phyloP scores from a whole-genome alignment of 768 basidiomycete species.

The Mrakia gelida region DNA sequence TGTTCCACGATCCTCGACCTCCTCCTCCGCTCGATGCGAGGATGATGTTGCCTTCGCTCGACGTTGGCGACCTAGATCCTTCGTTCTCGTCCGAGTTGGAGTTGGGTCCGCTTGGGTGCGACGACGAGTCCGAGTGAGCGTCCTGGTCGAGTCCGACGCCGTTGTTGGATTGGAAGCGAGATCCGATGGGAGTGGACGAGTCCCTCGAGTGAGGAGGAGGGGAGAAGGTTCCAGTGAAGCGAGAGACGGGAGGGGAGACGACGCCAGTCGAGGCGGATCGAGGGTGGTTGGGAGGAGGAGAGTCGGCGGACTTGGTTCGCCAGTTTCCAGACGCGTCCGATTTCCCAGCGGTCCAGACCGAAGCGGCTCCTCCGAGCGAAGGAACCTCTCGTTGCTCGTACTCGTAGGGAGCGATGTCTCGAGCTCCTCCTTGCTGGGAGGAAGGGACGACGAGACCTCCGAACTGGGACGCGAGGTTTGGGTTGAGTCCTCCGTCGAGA shows the following conservation, averaged over 20 bases:
- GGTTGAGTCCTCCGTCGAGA: background rate
- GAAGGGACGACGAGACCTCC: background rate
- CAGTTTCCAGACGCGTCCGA: constrained; percentile 21
- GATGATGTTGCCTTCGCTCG: constrained; percentile 1
- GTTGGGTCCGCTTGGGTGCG: background rate
- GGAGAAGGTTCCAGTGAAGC: constrained; percentile 1
- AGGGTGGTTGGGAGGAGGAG: constrained; percentile 7
- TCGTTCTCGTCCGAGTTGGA: constrained; percentile 18
- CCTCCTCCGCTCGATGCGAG: background rate
- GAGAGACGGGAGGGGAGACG: background rate
- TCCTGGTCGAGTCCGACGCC: constrained; percentile 5
- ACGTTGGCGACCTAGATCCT: background rate
- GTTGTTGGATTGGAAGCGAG: background rate
- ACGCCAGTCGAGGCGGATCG: background rate
- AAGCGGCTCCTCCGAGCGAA: background rate
- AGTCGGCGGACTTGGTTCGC: constrained; percentile 2
- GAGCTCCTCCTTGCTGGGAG: background rate
- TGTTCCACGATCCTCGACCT: background rate
- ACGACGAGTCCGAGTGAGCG: constrained; percentile 20
- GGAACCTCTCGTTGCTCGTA: background rate
- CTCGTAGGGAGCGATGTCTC: background rate
- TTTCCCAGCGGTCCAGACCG: constrained; percentile 10
- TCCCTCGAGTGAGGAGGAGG: background rate
- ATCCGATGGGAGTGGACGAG: background rate
- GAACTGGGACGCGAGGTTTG: background rate